Conservation (phyloP, 257 asterid genomes). For the Paulownia fortunei region DNA sequence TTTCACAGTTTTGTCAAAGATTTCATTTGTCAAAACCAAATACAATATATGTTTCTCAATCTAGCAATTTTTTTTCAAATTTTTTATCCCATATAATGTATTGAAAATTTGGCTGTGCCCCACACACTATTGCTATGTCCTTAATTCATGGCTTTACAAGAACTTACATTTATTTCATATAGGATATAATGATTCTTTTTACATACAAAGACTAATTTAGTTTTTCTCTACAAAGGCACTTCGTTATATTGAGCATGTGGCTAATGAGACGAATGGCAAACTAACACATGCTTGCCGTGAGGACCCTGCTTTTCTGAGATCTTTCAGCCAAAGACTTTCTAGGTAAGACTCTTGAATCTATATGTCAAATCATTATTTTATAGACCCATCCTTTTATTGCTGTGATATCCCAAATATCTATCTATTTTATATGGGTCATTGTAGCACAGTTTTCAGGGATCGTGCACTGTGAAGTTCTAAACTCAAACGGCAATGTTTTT, state of each 20-base stretch:
- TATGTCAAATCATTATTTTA: background rate
- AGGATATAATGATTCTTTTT: background rate
- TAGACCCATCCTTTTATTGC: background rate
- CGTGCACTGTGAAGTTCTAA: slow-evolving; percentile 1
- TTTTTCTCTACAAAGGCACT: slow-evolving; percentile 39
- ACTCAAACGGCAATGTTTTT: background rate
- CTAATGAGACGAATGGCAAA: slow-evolving; percentile 32
- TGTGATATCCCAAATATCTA: background rate
- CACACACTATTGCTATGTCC: background rate
- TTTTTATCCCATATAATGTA: background rate
- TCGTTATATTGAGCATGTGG: slow-evolving; percentile 42
- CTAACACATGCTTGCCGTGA: slow-evolving; percentile 6
- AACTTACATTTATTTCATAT: background rate
- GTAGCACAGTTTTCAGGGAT: background rate
- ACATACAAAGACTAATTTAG: background rate
- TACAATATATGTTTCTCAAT: background rate
- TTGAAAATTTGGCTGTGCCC: background rate
- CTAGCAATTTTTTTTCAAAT: background rate
- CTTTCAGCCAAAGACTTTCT: slow-evolving; percentile 35
- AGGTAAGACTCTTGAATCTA: slow-evolving; percentile 41
- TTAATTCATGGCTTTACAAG: background rate
- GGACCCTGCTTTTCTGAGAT: slow-evolving; percentile 37
- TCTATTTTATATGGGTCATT: background rate
- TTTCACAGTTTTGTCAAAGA: slow-evolving; percentile 1
- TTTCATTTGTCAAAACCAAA: background rate